A percentile compares a stretch with the other conserved stretches of the same genome.
Conservation (phyloP, 345 rosid genomes). For the Bruguiera gymnorhiza region DNA sequence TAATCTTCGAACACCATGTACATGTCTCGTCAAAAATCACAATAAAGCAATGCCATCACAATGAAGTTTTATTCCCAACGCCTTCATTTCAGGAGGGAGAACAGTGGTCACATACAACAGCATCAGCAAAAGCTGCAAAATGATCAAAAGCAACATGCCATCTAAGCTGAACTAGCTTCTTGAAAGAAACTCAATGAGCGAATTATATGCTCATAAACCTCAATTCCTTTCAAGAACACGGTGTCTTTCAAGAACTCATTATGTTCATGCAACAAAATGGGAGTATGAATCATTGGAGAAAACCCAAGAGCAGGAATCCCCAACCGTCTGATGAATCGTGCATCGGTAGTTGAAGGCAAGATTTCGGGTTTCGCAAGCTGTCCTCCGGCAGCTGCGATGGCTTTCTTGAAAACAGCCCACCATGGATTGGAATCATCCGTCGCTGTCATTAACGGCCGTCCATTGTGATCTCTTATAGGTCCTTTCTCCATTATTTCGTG, state of each 20-base stretch:
- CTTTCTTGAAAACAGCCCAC: slow-evolving; percentile 80
- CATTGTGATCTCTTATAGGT: slow-evolving; percentile 52
- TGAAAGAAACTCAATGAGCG: slow-evolving; percentile 58
- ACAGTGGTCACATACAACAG: background rate
- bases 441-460: slow-evolving; percentile 59
- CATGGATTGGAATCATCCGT: slow-evolving; percentile 78
- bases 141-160: background rate
- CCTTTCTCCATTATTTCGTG: slow-evolving; percentile 56
- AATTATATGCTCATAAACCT: slow-evolving; percentile 73
- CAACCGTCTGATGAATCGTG: slow-evolving; percentile 52
- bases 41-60: too few relatives aligned
- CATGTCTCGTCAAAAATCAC: too few relatives aligned
- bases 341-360: slow-evolving; percentile 83
- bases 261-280: slow-evolving; percentile 82
- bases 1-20: too few relatives aligned
- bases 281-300: slow-evolving; percentile 83
- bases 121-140: background rate
- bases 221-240: slow-evolving; percentile 68
- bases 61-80: background rate
- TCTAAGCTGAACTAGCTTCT: slow-evolving; percentile 34
- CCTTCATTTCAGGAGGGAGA: background rate
- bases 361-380: slow-evolving; percentile 82
- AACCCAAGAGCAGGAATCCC: slow-evolving; percentile 84
- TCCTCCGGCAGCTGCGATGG: slow-evolving; percentile 68
- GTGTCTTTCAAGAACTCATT: slow-evolving; percentile 78